A percentile compares a stretch with the other conserved stretches of the same genome.
Evolutionary conservation across 805 yeast genomes (phyloP).

Genomic region (Brettanomyces bruxellensis): DNA sequence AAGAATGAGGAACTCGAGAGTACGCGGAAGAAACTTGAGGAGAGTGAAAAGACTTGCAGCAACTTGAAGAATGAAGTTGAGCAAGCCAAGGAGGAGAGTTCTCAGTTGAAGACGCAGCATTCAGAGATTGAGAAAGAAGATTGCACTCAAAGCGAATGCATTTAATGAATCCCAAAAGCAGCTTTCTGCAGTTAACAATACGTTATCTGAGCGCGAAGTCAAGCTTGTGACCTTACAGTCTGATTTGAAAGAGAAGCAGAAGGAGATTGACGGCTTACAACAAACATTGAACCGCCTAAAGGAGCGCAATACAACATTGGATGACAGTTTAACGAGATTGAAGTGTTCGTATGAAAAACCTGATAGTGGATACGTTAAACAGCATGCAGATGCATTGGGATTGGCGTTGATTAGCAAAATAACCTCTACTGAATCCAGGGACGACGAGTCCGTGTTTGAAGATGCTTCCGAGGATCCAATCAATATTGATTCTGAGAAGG

Average conservation of each 20-base stretch:
- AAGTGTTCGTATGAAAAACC: too few relatives aligned
- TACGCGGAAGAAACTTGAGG: background rate
- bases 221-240: conserved; percentile 2
- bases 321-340: background rate
- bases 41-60: background rate
- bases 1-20: background rate
- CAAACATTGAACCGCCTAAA: background rate
- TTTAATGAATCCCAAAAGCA: background rate
- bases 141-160: background rate
- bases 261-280: background rate
- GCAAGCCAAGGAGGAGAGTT: background rate
- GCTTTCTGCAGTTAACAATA: background rate
- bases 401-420: too few relatives aligned
- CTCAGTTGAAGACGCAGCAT: background rate
- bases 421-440: too few relatives aligned
- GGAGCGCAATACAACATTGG: background rate
- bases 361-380: too few relatives aligned
- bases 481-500: too few relatives aligned
- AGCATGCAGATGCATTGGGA: too few relatives aligned
- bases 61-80: conserved; percentile 1
- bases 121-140: background rate
- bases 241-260: conserved; percentile 1
- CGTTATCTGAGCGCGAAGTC: conserved; percentile 1
- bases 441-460: too few relatives aligned
- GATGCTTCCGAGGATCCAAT: too few relatives aligned